Evolutionary conservation across 371 early-diverging fungal species (phyloP).

Genomic region (Actinomortierella wolfii): DNA sequence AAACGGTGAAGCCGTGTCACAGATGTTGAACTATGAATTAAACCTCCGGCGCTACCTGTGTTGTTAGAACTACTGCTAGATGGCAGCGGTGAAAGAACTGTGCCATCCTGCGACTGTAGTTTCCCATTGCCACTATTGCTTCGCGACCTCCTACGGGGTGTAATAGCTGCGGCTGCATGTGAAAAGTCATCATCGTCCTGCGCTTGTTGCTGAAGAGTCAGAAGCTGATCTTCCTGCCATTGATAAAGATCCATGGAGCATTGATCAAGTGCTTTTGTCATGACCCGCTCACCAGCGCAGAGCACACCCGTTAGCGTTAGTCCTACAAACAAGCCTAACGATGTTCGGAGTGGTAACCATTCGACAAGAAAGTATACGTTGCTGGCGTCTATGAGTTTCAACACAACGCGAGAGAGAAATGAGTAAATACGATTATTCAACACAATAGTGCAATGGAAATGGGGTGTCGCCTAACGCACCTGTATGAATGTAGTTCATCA

Average conservation of each 20-base stretch:
- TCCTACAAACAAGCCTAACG: slow-evolving; percentile 7
- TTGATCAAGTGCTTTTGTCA: slow-evolving; percentile 12
- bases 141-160: too few species aligned
- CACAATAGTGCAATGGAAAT: too few species aligned
- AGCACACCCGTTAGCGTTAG: slow-evolving; percentile 11
- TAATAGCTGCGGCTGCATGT: background rate
- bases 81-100: background rate
- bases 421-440: background rate
- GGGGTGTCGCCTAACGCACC: too few species aligned
- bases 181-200: background rate
- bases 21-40: background rate
- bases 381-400: slow-evolving; percentile 5
- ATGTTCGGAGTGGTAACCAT: slow-evolving; percentile 4
- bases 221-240: background rate
- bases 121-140: too few species aligned
- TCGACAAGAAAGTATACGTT: slow-evolving; percentile 7
- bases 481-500: slow-evolving; percentile 18
- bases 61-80: background rate
- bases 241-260: slow-evolving; percentile 5
- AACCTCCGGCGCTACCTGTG: too few species aligned
- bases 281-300: slow-evolving; percentile 12
- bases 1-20: background rate
- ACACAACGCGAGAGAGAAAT: background rate
- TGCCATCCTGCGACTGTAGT: background rate
- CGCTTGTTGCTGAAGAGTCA: background rate